Base-by-base conservation (phyloP, 129 eudicot species). In the Escallonia rubra region DNA sequence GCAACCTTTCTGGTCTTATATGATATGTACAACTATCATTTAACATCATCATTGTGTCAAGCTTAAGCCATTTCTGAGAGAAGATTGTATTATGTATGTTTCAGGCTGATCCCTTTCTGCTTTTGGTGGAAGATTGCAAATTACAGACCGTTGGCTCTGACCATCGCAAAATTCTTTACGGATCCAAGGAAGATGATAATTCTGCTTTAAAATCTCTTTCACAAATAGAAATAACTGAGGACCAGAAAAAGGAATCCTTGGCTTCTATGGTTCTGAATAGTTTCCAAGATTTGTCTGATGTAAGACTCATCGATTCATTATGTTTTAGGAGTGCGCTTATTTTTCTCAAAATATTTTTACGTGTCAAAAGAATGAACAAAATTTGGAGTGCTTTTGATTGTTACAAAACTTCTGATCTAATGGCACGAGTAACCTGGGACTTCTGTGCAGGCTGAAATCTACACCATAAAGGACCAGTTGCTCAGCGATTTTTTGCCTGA, bases 151-250 rank as follows among this genome's bases (percentile, higher is more conserved):
- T 80, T 63, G 87, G 74, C 55, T 70, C 77, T n/a, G 68, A 14
- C 45, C 77, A 62, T 59, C 55, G 51, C 7, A 67, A 62, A 42
- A 74, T 82, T 61, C 15, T 44, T 40, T 89, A 78, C 57, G 99
- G 99, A 60, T 94, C 96, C 0, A 79, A 80, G 50, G 99, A 94
- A 79, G 99, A 94, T n/a, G 91, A 94, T 75, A 63, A 47, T 58
- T 73, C 84, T 67, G 97, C 99, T 70, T 56, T 72, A 63, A 79
- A 66, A 67, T 82, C 71, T 57, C 82, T 94, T 64, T 87, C 97
- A 23, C 85, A 76, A 67, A 48, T 86, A 41, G 76, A 74, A 57
- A 68, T 90, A 70, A 62, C 76, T 1, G 93, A 80, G 70, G 96
- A 86, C 40, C 96, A 82, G 68, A 78, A 83, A 7, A 74, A 76